Conservation (phyloP, 2,329 filamentous ascomycete genomes). For the Xylariomycetidae sp. region DNA sequence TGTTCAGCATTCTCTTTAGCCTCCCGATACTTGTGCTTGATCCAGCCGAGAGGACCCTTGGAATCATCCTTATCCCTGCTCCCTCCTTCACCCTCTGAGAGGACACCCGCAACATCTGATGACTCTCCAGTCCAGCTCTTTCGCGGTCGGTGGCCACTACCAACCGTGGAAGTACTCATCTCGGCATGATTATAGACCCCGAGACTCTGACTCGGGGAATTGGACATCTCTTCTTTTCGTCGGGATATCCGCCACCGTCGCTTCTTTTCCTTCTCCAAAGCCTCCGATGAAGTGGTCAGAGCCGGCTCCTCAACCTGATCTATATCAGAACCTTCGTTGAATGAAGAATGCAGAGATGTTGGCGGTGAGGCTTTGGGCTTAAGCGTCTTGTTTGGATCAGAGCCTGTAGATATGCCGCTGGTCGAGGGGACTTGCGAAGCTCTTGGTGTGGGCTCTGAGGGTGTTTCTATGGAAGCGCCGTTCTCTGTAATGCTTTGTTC, state of each 20-base stretch:
- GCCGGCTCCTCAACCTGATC: constrained; percentile 63
- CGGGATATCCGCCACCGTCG: constrained; percentile 70
- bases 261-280: constrained; percentile 63
- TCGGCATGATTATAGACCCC: constrained; percentile 61
- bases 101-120: constrained; percentile 38
- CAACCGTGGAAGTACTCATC: constrained; percentile 63
- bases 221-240: constrained; percentile 52
- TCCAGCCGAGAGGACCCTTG: constrained; percentile 52
- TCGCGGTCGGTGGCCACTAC: constrained; percentile 48
- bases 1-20: constrained; percentile 53
- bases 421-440: constrained; percentile 41
- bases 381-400: constrained; percentile 43
- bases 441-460: constrained; percentile 42
- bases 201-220: constrained; percentile 42
- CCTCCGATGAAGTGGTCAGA: constrained; percentile 25
- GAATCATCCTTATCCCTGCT: constrained; percentile 43
- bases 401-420: constrained; percentile 37
- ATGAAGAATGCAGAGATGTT: constrained; percentile 70
- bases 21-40: constrained; percentile 56
- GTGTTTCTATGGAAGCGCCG: constrained; percentile 19
- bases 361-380: constrained; percentile 69
- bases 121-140: constrained; percentile 50
- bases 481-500: constrained; percentile 21
- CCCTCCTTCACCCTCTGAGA: constrained; percentile 33
- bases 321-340: constrained; percentile 77